phyloP scores from a whole-genome alignment of 2,329 filamentous ascomycete genomes.

The Exophiala viscosa region DNA sequence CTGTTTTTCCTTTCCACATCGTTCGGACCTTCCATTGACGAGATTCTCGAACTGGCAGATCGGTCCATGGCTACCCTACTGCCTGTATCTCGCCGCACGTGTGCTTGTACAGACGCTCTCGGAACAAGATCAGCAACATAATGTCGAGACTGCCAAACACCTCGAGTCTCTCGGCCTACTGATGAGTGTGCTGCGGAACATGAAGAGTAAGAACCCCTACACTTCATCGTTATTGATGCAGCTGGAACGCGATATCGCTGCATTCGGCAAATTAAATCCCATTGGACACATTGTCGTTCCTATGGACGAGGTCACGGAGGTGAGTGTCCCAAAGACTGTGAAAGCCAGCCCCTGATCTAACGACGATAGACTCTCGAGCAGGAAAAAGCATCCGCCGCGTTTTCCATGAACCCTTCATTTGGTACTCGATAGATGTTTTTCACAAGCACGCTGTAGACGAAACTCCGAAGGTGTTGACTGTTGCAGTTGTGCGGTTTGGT shows the following conservation, averaged over 20 bases:
- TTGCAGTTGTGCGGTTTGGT: background rate
- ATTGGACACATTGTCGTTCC: constrained; percentile 6
- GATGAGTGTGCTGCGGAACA: background rate
- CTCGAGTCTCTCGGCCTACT: background rate
- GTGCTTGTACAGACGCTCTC: constrained; percentile 1
- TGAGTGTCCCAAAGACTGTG: background rate
- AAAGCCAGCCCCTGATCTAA: background rate
- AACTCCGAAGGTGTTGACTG: background rate
- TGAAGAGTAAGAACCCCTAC: constrained; percentile 1
- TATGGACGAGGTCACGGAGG: constrained; percentile 2
- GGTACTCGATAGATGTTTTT: too few species aligned
- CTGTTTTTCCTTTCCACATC: background rate
- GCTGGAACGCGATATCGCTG: constrained; percentile 1
- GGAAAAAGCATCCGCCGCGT: background rate
- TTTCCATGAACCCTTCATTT: too few species aligned
- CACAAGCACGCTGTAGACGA: background rate
- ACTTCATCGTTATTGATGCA: background rate
- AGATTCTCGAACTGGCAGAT: background rate
- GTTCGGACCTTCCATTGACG: background rate
- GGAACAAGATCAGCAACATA: background rate
- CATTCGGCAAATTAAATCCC: constrained; percentile 2
- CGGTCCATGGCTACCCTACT: constrained; percentile 4
- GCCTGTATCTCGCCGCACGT: constrained; percentile 4
- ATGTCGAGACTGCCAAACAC: background rate
- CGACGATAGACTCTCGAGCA: background rate